A percentile compares a stretch with the other conserved stretches of the same genome.
These are phyloP conservation scores for Claviceps sp. DNA, from an alignment of 2,329 filamentous ascomycete species.

Conservation along the genomic window DNA sequence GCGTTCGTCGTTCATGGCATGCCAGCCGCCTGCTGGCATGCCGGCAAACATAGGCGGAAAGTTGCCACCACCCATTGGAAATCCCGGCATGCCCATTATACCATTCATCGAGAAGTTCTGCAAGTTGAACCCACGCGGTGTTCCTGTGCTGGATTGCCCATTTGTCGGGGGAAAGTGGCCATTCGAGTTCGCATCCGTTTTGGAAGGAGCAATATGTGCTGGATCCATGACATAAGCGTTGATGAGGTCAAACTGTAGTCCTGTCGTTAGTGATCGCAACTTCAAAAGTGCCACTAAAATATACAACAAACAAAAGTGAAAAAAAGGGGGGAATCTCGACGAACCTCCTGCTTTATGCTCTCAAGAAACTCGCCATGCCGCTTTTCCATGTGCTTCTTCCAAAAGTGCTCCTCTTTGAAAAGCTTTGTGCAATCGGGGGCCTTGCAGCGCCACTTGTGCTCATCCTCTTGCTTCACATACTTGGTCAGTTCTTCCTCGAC, in stretches of 20 bases:
- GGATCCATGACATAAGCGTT: slow-evolving; percentile 93
- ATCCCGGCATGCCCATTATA: slow-evolving; percentile 46
- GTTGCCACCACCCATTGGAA: slow-evolving; percentile 35
- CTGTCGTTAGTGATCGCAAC: slow-evolving; percentile 6
- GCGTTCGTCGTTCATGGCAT: slow-evolving; percentile 39
- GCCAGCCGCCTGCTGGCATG: slow-evolving; percentile 36
- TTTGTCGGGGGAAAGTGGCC: slow-evolving; percentile 81
- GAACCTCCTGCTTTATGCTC: slow-evolving; percentile 66
- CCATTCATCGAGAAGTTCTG: slow-evolving; percentile 52
- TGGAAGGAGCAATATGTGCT: slow-evolving; percentile 82
- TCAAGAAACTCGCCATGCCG: slow-evolving; percentile 82
- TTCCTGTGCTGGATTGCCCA: slow-evolving; percentile 64
- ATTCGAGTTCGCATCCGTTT: slow-evolving; percentile 89
- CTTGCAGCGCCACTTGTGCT: slow-evolving; percentile 92
- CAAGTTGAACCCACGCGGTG: slow-evolving; percentile 83
- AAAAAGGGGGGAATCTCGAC: slow-evolving; percentile 29
- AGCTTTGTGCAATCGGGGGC: slow-evolving; percentile 92
- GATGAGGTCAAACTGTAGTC: slow-evolving; percentile 62
- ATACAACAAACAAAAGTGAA: not conserved
- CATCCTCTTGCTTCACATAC: slow-evolving; percentile 92
- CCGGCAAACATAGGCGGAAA: slow-evolving; percentile 43
- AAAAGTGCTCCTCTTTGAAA: slow-evolving; percentile 95
- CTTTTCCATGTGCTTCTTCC: slow-evolving; percentile 97
- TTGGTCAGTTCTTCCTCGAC: slow-evolving; percentile 75
- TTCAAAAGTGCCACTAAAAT: not conserved